phyloP scores from a whole-genome alignment of 2,329 filamentous ascomycete genomes.

The Beauveria sp. region DNA sequence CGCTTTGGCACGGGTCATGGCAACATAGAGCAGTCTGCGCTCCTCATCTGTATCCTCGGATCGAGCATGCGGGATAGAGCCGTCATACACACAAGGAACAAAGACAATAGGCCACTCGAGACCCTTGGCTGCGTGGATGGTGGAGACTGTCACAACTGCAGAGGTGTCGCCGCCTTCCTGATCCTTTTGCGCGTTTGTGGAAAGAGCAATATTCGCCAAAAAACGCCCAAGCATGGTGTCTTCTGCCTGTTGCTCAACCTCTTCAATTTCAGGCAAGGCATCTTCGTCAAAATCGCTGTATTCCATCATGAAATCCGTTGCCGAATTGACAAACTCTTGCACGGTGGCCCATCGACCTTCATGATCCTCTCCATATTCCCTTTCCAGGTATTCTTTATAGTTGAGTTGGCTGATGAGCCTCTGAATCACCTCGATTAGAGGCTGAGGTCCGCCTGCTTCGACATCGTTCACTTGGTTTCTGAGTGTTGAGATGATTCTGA shows the following conservation, averaged over 20 bases:
- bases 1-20: constrained; percentile 88
- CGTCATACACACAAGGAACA: constrained; percentile 81
- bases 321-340: constrained; percentile 76
- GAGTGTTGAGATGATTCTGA: constrained; percentile 33
- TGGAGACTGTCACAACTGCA: constrained; percentile 78
- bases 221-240: constrained; percentile 63
- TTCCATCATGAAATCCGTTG: constrained; percentile 57
- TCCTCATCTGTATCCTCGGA: constrained; percentile 85
- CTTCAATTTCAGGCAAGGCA: constrained; percentile 59
- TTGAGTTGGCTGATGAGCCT: constrained; percentile 56
- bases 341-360: constrained; percentile 83
- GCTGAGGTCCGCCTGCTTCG: constrained; percentile 20
- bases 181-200: constrained; percentile 65
- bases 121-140: constrained; percentile 92
- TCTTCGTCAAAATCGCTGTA: constrained; percentile 42
- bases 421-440: constrained; percentile 42
- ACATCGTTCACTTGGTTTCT: constrained; percentile 23
- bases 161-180: constrained; percentile 48
- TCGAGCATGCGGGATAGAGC: constrained; percentile 82
- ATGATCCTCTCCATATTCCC: constrained; percentile 63
- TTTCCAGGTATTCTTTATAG: constrained; percentile 67
- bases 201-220: constrained; percentile 83
- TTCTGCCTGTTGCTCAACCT: constrained; percentile 55
- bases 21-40: constrained; percentile 81
- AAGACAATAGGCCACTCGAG: constrained; percentile 96